phyloP scores from a whole-genome alignment of 2,329 filamentous ascomycete genomes.

The Cladorrhinum sp. region DNA sequence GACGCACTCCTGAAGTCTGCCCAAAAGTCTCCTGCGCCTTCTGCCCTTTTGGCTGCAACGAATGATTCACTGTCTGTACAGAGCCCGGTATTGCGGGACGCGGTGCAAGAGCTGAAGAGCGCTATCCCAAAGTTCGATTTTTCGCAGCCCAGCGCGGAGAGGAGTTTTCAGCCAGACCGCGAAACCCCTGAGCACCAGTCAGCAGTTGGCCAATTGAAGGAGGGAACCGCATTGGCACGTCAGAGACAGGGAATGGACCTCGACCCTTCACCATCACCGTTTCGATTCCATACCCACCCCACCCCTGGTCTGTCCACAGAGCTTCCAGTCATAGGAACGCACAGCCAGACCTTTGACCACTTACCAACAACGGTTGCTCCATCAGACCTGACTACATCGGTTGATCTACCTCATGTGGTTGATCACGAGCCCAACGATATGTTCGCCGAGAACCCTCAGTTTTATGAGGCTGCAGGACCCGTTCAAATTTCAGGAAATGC shows the following conservation, averaged over 20 bases:
- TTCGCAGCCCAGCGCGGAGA: neutral
- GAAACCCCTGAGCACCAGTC: neutral
- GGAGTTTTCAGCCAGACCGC: neutral
- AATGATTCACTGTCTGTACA: neutral
- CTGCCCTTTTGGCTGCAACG: neutral
- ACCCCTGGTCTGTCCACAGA: neutral
- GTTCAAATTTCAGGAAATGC: neutral
- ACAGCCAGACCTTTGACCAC: slow-evolving; percentile 14
- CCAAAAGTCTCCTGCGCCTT: neutral
- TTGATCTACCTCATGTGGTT: slow-evolving; percentile 1
- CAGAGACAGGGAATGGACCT: neutral
- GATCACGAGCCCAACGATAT: slow-evolving; percentile 2
- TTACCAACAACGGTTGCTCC: slow-evolving; percentile 24
- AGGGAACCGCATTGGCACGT: neutral
- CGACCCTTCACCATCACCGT: neutral
- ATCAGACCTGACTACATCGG: slow-evolving; percentile 22
- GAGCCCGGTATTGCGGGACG: neutral
- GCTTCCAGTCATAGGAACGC: neutral
- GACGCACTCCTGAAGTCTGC: neutral
- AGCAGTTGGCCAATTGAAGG: neutral
- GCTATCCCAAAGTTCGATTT: neutral
- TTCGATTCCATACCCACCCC: neutral
- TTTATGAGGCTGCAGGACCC: neutral
- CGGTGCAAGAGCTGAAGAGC: neutral
- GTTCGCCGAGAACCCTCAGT: slow-evolving; percentile 4